A percentile compares a stretch with the other conserved stretches of the same genome.
Conservation (phyloP, 1,284 basidiomycete species). For the Papiliotrema fonsecae region DNA sequence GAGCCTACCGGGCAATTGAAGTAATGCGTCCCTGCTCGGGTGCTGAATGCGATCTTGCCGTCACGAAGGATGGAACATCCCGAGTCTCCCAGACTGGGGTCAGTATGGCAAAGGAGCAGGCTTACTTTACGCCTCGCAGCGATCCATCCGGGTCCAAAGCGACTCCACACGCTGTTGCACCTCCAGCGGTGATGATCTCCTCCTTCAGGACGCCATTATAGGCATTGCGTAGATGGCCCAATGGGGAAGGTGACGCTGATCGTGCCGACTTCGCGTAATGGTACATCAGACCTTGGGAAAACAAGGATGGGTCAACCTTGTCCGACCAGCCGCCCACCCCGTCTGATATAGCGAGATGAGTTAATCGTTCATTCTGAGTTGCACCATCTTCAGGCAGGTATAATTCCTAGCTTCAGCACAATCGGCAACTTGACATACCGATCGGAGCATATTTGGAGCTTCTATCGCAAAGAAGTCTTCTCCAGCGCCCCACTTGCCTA, state of each 20-base stretch:
- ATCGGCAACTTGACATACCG: not conserved
- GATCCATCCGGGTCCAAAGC: constrained; percentile 45
- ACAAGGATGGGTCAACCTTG: constrained; percentile 53
- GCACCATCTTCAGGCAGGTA: not conserved
- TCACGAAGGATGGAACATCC: constrained; percentile 44
- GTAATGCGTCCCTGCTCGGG: constrained; percentile 44
- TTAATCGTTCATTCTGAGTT: not conserved
- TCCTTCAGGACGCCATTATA: constrained; percentile 50
- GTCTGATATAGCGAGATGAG: constrained; percentile 50
- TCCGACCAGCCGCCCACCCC: constrained; percentile 57
- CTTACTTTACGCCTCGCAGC: constrained; percentile 51
- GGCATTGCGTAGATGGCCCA: constrained; percentile 47
- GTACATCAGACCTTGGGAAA: constrained; percentile 52
- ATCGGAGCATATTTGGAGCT: not conserved
- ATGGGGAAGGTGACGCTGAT: constrained; percentile 14
- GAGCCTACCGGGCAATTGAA: constrained; percentile 48
- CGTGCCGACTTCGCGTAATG: constrained; percentile 40
- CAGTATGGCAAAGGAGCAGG: constrained; percentile 1
- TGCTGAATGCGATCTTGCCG: constrained; percentile 33
- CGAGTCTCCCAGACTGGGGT: constrained; percentile 45
- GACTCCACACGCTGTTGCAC: constrained; percentile 50
- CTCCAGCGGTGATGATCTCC: constrained; percentile 47
- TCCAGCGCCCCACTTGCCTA: constrained; percentile 38
- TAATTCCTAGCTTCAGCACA: not conserved
- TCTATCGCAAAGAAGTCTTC: constrained; percentile 40